Evolutionary conservation across 805 yeast genomes (phyloP).

Genomic region (Starmerella khaoyaiensis): DNA sequence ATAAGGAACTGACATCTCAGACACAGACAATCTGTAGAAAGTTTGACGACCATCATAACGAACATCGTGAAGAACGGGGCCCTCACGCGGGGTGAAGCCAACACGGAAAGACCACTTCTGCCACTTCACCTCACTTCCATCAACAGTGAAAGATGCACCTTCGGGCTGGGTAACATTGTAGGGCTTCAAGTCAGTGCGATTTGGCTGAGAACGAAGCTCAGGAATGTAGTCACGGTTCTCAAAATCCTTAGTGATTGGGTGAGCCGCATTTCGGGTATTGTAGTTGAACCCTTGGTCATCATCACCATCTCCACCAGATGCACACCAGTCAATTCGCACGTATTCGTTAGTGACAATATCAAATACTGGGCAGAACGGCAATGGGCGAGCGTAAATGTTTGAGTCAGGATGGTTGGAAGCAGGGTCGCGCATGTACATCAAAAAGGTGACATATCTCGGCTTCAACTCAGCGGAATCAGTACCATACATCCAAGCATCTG

Average conservation of each 20-base stretch:
- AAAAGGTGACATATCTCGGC: slow-evolving; percentile 43
- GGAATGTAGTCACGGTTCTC: slow-evolving; percentile 56
- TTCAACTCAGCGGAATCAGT: slow-evolving; percentile 42
- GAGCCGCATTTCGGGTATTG: slow-evolving; percentile 41
- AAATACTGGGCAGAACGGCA: slow-evolving; percentile 61
- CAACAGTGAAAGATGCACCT: slow-evolving; percentile 55
- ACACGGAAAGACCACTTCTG: slow-evolving; percentile 75
- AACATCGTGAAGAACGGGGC: slow-evolving; percentile 59
- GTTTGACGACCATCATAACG: slow-evolving; percentile 64
- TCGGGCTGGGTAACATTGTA: slow-evolving; percentile 71
- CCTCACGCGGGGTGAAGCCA: slow-evolving; percentile 61
- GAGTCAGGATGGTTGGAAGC: slow-evolving; percentile 31
- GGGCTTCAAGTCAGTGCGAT: slow-evolving; percentile 55
- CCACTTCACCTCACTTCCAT: slow-evolving; percentile 57
- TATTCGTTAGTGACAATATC: slow-evolving; percentile 47
- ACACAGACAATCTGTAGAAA: slow-evolving; percentile 56
- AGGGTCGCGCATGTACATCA: slow-evolving; percentile 63
- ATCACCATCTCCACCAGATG: slow-evolving; percentile 58
- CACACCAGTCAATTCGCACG: slow-evolving; percentile 60
- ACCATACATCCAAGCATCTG: slow-evolving; percentile 61
- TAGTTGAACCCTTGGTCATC: slow-evolving; percentile 43
- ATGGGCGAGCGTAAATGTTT: slow-evolving; percentile 57
- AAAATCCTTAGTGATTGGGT: slow-evolving; percentile 43
- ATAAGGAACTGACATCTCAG: slow-evolving; percentile 81
- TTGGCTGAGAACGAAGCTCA: slow-evolving; percentile 45